phyloP scores from a whole-genome alignment of 2,329 filamentous ascomycete species.

The Fusarium scirpi region DNA sequence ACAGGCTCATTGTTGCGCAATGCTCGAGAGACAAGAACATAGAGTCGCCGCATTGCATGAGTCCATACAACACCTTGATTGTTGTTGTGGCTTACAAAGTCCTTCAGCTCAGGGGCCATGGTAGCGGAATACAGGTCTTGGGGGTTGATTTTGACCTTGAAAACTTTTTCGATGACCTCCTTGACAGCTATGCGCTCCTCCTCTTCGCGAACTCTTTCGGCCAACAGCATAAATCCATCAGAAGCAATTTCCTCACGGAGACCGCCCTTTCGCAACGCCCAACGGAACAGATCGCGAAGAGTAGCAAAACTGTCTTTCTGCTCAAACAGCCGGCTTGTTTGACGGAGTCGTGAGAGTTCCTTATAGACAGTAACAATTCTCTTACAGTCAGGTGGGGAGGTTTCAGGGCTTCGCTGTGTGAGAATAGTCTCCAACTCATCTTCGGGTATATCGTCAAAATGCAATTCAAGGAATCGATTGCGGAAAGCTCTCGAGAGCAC shows the following conservation, averaged over 20 bases:
- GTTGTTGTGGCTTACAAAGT: constrained; percentile 61
- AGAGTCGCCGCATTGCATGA: constrained; percentile 90
- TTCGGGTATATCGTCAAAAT: constrained; percentile 98
- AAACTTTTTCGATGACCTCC: constrained; percentile 86
- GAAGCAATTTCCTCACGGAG: constrained; percentile 88
- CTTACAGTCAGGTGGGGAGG: constrained; percentile 90
- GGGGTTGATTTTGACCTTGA: constrained; percentile 86
- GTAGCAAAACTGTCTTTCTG: constrained; percentile 98
- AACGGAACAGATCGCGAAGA: constrained; percentile 92
- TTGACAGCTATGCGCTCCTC: constrained; percentile 89
- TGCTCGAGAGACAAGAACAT: constrained; percentile 87
- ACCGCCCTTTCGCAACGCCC: constrained; percentile 88
- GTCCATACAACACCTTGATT: constrained; percentile 88
- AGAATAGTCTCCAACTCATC: constrained; percentile 93
- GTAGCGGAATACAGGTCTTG: constrained; percentile 76
- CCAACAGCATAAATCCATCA: constrained; percentile 96
- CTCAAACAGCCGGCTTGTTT: constrained; percentile 92
- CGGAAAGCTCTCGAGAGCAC: constrained; percentile 93
- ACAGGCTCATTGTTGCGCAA: constrained; percentile 93
- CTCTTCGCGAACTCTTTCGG: constrained; percentile 90
- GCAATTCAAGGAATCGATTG: constrained; percentile 95
- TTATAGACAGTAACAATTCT: constrained; percentile 95
- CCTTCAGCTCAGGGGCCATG: constrained; percentile 66
- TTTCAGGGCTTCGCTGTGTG: constrained; percentile 84
- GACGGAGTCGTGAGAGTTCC: constrained; percentile 88